Conservation (phyloP, 2,329 filamentous ascomycete genomes). For the Aspergillus transmontanensis region DNA sequence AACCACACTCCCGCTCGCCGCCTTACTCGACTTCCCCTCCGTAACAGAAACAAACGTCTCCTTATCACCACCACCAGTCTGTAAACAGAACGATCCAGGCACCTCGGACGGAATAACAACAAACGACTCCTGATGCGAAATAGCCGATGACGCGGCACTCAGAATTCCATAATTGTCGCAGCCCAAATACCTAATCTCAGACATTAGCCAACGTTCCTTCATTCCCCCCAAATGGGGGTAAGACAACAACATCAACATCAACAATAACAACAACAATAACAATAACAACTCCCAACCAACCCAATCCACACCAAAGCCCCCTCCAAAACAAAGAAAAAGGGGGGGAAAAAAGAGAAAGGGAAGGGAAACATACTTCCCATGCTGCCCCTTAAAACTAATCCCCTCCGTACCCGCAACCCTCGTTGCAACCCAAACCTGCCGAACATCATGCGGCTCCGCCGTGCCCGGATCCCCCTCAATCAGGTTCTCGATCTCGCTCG, state of each 20-base stretch:
- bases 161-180: conserved; percentile 83
- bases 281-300: neutral
- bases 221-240: neutral
- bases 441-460: conserved; percentile 91
- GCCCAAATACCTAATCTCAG: conserved; percentile 68
- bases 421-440: conserved; percentile 93
- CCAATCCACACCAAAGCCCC: neutral
- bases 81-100: conserved; percentile 72
- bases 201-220: conserved; percentile 6
- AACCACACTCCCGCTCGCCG: conserved; percentile 52
- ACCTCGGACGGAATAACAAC: conserved; percentile 65
- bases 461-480: conserved; percentile 79
- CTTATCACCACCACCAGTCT: conserved; percentile 58
- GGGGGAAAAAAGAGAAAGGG: conserved; percentile 61
- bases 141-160: conserved; percentile 75
- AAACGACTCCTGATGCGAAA: conserved; percentile 83
- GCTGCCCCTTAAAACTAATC: conserved; percentile 85
- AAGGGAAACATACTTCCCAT: conserved; percentile 89
- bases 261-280: neutral
- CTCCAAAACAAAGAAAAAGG: neutral
- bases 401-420: conserved; percentile 65
- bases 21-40: conserved; percentile 45
- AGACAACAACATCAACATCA: neutral
- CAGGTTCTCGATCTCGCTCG: conserved; percentile 80
- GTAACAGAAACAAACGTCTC: conserved; percentile 70